These are phyloP conservation scores for Cyclotella atomus DNA, from an alignment of 108 stramenopile species.

Conservation along the genomic window DNA sequence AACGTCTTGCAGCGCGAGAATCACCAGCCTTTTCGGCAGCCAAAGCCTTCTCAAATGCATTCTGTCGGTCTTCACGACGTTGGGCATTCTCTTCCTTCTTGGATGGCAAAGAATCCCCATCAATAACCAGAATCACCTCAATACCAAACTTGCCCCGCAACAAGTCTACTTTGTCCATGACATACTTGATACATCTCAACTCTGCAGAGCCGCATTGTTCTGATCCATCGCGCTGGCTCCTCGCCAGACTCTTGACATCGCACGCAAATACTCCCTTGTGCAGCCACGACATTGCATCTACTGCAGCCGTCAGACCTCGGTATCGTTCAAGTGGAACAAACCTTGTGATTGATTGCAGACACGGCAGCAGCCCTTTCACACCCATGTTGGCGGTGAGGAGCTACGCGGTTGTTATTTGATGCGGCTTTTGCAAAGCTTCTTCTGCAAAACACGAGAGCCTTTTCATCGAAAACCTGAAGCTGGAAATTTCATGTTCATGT, in stretches of 20 bases:
- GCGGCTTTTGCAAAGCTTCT: no score
- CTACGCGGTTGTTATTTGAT: no score
- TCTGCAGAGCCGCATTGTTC: conserved; percentile 19
- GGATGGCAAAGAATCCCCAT: conserved; percentile 72
- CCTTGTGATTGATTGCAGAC: conserved; percentile 46
- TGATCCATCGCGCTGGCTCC: conserved; percentile 26
- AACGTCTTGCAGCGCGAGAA: conserved; percentile 56
- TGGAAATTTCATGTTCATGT: neutral
- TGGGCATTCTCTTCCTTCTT: conserved; percentile 67
- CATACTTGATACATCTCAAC: conserved; percentile 53
- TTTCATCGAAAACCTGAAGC: neutral
- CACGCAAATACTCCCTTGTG: conserved; percentile 55
- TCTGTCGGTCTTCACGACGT: conserved; percentile 54
- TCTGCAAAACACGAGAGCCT: no score
- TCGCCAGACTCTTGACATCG: conserved; percentile 49
- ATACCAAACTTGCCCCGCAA: conserved; percentile 53
- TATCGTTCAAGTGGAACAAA: conserved; percentile 48
- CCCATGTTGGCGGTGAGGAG: no score
- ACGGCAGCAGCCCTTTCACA: conserved; percentile 59
- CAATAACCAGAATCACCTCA: conserved; percentile 77
- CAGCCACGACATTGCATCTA: conserved; percentile 68
- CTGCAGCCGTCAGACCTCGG: conserved; percentile 55
- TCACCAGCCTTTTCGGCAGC: conserved; percentile 55
- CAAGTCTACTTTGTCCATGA: conserved; percentile 54
- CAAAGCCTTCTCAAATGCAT: conserved; percentile 47